A percentile compares a stretch with the other conserved stretches of the same genome.
Conservation (phyloP, 1,284 basidiomycete species). For the Trichosporon faecale region DNA sequence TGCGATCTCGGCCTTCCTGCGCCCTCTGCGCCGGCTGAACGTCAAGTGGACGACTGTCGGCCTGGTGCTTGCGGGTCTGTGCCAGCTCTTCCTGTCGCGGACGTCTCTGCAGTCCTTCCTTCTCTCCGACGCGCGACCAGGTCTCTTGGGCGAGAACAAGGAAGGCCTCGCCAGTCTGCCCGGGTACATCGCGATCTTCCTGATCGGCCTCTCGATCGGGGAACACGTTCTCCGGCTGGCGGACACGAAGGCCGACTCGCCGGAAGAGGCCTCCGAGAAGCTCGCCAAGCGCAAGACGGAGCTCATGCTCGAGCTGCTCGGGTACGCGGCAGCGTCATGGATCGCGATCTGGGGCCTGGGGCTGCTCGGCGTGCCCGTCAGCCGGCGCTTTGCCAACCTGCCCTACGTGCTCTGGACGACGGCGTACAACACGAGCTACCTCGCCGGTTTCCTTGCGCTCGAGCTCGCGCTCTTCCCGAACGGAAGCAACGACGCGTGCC, state of each 20-base stretch:
- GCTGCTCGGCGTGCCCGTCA: constrained; percentile 55
- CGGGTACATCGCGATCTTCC: constrained; percentile 85
- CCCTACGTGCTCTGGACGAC: constrained; percentile 85
- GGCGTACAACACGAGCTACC: constrained; percentile 83
- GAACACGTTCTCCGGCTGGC: constrained; percentile 72
- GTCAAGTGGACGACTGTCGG: constrained; percentile 66
- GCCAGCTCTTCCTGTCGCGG: constrained; percentile 63
- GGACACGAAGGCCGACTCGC: constrained; percentile 9
- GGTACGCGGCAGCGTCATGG: constrained; percentile 80
- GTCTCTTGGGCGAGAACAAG: constrained; percentile 78
- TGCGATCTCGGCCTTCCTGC: constrained; percentile 66
- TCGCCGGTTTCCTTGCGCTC: constrained; percentile 74
- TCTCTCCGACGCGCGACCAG: constrained; percentile 61
- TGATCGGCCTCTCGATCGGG: constrained; percentile 78
- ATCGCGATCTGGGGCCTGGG: constrained; percentile 56
- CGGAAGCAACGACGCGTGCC: constrained; percentile 43
- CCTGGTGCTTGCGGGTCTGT: constrained; percentile 63
- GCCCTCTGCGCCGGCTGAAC: constrained; percentile 59
- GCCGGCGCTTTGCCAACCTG: constrained; percentile 77
- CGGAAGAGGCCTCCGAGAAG: constrained; percentile 10
- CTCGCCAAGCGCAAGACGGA: constrained; percentile 58
- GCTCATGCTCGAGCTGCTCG: constrained; percentile 68
- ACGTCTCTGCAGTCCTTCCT: constrained; percentile 63
- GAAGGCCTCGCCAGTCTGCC: constrained; percentile 80
- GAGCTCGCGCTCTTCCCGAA: constrained; percentile 61